Conservation (phyloP, 257 asterid genomes). For the Solanum sitiens region DNA sequence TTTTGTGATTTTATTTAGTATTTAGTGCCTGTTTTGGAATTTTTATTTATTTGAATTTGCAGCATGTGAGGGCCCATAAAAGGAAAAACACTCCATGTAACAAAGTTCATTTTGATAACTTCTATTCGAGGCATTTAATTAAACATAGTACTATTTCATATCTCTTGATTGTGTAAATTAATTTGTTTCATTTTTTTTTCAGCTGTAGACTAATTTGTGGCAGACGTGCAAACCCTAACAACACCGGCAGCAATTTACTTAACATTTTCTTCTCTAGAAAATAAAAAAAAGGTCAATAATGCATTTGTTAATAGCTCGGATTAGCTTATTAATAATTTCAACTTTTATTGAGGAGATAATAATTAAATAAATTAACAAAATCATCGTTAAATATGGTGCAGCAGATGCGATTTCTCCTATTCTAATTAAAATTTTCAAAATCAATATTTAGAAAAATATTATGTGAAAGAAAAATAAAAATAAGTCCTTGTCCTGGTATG, state of each 20-base stretch:
- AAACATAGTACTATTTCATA: not conserved
- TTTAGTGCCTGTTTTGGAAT: rapidly evolving
- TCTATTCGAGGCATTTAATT: not conserved
- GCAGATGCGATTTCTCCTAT: no score
- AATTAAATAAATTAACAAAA: not conserved
- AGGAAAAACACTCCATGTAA: not conserved
- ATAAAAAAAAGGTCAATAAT: no score
- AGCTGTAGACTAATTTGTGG: not conserved
- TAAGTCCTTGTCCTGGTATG: not conserved
- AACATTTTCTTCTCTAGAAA: not conserved
- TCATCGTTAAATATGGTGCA: not conserved
- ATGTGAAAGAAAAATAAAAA: not conserved
- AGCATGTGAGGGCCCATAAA: not conserved
- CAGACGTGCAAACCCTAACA: not conserved
- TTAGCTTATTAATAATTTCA: not conserved
- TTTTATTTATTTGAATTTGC: no score
- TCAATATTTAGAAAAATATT: no score
- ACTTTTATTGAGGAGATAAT: not conserved
- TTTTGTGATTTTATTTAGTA: not conserved
- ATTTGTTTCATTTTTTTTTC: not conserved
- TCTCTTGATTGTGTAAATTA: not conserved
- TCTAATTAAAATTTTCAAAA: no score
- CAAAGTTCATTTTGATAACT: not conserved
- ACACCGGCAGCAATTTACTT: not conserved
- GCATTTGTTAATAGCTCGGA: no score